Evolutionary conservation across 2,329 filamentous ascomycete genomes (phyloP).

Genomic region (Stagonosporopsis vannaccii): DNA sequence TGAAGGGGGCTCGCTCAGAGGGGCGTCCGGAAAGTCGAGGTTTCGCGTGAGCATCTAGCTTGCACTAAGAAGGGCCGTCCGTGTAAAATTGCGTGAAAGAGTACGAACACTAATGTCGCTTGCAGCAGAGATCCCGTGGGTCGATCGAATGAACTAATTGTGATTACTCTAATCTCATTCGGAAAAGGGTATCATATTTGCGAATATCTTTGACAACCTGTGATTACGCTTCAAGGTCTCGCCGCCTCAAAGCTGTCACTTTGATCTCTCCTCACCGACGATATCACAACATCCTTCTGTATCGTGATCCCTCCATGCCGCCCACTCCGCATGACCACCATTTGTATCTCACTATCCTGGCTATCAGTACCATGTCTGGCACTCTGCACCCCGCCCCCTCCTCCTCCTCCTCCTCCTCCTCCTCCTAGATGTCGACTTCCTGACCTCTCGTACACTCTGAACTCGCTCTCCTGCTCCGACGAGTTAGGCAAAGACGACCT

Average conservation of each 20-base stretch:
- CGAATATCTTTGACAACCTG: not conserved
- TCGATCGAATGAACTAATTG: not conserved
- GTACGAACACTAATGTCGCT: not conserved
- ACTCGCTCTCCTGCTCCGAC: conserved; percentile 12
- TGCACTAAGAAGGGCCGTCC: not conserved
- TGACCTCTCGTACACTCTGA: conserved; percentile 40
- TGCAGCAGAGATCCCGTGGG: not conserved
- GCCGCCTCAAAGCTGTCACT: conserved; percentile 16
- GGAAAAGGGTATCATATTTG: not conserved
- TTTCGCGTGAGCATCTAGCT: not conserved
- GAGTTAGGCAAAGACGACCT: conserved; percentile 20
- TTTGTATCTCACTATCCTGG: conserved; percentile 16
- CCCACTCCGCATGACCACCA: conserved; percentile 16
- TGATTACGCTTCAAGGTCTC: not conserved
- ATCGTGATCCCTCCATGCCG: conserved; percentile 15
- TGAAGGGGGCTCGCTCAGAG: not conserved
- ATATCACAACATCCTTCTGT: conserved; percentile 18
- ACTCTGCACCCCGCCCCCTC: conserved; percentile 7
- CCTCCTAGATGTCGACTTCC: conserved; percentile 46
- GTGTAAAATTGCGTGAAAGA: not conserved
- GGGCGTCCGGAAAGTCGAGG: not conserved
- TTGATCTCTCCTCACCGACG: not conserved
- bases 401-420: conserved; percentile 13
- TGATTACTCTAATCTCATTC: not conserved
- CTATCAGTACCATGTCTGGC: not conserved